Conservation (phyloP, 2,329 filamentous ascomycete genomes). For the Ophiocordyceps camponoti-leonardi region DNA sequence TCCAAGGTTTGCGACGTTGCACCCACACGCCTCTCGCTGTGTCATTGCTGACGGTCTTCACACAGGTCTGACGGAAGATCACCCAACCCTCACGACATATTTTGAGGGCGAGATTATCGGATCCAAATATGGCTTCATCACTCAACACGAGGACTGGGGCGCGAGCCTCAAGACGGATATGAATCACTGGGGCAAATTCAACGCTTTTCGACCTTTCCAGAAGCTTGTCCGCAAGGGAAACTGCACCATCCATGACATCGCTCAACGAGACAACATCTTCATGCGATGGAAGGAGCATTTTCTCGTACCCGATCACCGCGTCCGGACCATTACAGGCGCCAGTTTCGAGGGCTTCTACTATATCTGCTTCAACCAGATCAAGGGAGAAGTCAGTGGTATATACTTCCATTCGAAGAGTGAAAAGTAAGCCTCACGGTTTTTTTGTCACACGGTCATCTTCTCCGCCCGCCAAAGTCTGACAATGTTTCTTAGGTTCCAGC, state of each 20-base stretch:
- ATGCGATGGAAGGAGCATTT: constrained; percentile 99
- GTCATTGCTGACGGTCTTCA: neutral
- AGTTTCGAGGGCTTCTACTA: constrained; percentile 99
- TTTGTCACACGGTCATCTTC: neutral
- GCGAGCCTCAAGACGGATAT: constrained; percentile 82
- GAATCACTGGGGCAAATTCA: constrained; percentile 84
- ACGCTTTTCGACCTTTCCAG: constrained; percentile 61
- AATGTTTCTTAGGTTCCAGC: constrained; percentile 53
- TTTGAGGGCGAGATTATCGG: constrained; percentile 98
- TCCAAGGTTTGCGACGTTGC: constrained; percentile 49
- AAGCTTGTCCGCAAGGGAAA: constrained; percentile 40
- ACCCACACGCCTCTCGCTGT: neutral
- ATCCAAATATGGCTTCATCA: constrained; percentile 84
- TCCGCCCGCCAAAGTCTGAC: neutral
- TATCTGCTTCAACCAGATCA: constrained; percentile 91
- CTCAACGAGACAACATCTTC: constrained; percentile 76
- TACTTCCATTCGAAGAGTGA: constrained; percentile 98
- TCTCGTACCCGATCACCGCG: constrained; percentile 83
- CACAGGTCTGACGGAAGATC: constrained; percentile 78
- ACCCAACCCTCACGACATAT: constrained; percentile 93
- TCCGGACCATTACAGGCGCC: constrained; percentile 78
- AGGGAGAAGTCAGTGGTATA: constrained; percentile 76
- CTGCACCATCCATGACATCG: constrained; percentile 46
- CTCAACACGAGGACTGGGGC: constrained; percentile 78
- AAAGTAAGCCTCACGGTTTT: constrained; percentile 52